phyloP scores from a whole-genome alignment of 1,139 yeast genomes.

The Geotrichum armillariae region DNA sequence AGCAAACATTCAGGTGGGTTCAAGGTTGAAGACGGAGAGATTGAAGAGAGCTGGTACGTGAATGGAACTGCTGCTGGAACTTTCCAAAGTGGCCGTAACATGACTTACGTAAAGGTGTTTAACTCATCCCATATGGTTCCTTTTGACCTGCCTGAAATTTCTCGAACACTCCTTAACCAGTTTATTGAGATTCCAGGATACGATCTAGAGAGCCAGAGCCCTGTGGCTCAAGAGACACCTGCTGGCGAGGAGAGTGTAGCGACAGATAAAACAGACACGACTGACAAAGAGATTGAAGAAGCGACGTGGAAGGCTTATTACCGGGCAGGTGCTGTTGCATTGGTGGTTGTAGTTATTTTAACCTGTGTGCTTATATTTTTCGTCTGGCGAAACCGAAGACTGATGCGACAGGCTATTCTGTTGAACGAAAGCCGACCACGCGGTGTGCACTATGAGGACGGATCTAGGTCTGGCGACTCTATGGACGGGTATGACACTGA shows the following conservation, averaged over 20 bases:
- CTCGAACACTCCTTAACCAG: slow-evolving; percentile 57
- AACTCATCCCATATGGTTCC: slow-evolving; percentile 96
- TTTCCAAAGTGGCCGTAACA: slow-evolving; percentile 54
- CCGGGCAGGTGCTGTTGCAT: slow-evolving; percentile 42
- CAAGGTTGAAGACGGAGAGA: slow-evolving; percentile 27
- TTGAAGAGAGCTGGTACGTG: slow-evolving; percentile 32
- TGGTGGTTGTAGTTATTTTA: slow-evolving; percentile 37
- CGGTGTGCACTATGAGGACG: slow-evolving; percentile 24
- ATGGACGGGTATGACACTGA: slow-evolving; percentile 13
- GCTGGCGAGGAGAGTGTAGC: slow-evolving; percentile 6
- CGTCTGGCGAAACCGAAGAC: slow-evolving; percentile 29
- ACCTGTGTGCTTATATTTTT: slow-evolving; percentile 32
- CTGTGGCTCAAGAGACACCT: slow-evolving; percentile 9
- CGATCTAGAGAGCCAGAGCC: slow-evolving; percentile 11
- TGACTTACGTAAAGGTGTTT: slow-evolving; percentile 72
- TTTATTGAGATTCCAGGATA: slow-evolving; percentile 21
- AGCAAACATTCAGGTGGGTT: slow-evolving; percentile 29
- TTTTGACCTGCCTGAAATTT: slow-evolving; percentile 68
- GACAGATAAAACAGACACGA: not conserved
- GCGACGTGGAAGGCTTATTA: slow-evolving; percentile 42
- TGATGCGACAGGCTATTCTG: slow-evolving; percentile 12
- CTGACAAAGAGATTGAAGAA: slow-evolving; percentile 27
- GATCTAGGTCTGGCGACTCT: slow-evolving; percentile 16
- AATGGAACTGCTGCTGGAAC: slow-evolving; percentile 36
- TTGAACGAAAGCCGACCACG: slow-evolving; percentile 15